Conservation (phyloP, 768 basidiomycete species). For the Neoboletus brunneissimus region DNA sequence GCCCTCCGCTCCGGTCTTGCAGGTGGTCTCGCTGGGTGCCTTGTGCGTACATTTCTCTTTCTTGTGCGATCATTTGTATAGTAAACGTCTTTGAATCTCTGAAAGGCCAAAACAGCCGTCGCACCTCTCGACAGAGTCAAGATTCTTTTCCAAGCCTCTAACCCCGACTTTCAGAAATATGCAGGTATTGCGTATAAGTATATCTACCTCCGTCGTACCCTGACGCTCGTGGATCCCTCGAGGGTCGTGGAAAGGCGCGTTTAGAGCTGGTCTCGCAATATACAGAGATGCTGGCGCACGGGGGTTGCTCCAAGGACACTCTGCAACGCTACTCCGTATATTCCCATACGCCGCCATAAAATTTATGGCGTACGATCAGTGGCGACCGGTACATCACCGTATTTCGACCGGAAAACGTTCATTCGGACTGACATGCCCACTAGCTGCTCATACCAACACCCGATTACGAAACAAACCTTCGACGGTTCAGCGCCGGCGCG, state of each 20-base stretch:
- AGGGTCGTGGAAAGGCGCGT: slow-evolving; percentile 89
- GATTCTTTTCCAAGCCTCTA: slow-evolving; percentile 96
- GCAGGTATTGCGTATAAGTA: slow-evolving; percentile 57
- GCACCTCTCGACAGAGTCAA: slow-evolving; percentile 98
- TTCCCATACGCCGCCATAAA: slow-evolving; percentile 98
- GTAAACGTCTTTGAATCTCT: slow-evolving; percentile 3
- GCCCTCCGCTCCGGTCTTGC: slow-evolving; percentile 83
- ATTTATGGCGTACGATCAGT: slow-evolving; percentile 93
- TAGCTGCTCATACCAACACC: slow-evolving; percentile 86
- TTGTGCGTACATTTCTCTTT: slow-evolving; percentile 54
- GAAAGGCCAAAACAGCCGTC: slow-evolving; percentile 88
- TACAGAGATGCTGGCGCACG: slow-evolving; percentile 63
- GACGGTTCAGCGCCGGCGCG: slow-evolving; percentile 85
- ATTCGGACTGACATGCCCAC: background rate
- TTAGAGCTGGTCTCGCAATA: slow-evolving; percentile 72
- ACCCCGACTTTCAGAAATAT: slow-evolving; percentile 92
- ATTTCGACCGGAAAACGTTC: background rate
- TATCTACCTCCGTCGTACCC: slow-evolving; percentile 25
- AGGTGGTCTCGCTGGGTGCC: slow-evolving; percentile 90
- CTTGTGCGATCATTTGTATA: background rate
- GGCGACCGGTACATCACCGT: slow-evolving; percentile 58
- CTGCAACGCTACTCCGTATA: slow-evolving; percentile 88
- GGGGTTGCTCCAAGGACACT: slow-evolving; percentile 94
- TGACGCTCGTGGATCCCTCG: slow-evolving; percentile 11
- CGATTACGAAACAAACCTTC: slow-evolving; percentile 69